Base-by-base conservation (phyloP, 257 asterid genomes). In the Solanum bukasovii region DNA sequence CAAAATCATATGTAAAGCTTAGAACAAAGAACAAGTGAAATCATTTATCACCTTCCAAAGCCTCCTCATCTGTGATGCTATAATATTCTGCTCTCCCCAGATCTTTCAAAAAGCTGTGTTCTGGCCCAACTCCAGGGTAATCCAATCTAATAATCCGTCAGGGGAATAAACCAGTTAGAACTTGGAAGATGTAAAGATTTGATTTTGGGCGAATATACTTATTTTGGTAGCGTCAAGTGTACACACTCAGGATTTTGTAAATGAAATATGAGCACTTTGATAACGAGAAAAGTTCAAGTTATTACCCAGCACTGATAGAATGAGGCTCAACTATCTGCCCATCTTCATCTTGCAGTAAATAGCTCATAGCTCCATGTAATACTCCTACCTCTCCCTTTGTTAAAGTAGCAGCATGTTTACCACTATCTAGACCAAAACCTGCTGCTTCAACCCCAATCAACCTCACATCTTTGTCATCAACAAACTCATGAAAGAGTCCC, bases 91-190 rank as follows among this genome's bases (percentile, higher is more conserved):
- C 98, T 78, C 98, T 94, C 29, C 98, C 98, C 5, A 96, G 42
- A 87, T 97, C 99, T 91, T 96, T 97, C 89, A 96, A 93, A 88
- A 97, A 97, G 91, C 99, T 97, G 90, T 97, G 98, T 89, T 95
- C 99, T 6, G 99, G 99, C 56, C 99, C 99, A 29, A 97, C 98
- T 82, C 98, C 99, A 68, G 98, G 98, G 88, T 96, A 97, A 90
- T 97, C 98, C 88, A 95, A 91, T 65, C 99, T 95, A 84, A 52
- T 74, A 73, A 86, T 59, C 35, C 12, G 18, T 49, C 3, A 5
- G 52, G 56, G 16, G 44, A 34, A 84, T 13, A 52, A 88, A 9
- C 56, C 25, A 81, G 70, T 67, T 29, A 29, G 31, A 29, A 29
- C 31, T 29, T 29, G 31, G 31, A 2, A 31, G 31, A 31, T 31